phyloP scores from a whole-genome alignment of 2,329 filamentous ascomycete species.

The Aspergillus oerlinghausenensis region DNA sequence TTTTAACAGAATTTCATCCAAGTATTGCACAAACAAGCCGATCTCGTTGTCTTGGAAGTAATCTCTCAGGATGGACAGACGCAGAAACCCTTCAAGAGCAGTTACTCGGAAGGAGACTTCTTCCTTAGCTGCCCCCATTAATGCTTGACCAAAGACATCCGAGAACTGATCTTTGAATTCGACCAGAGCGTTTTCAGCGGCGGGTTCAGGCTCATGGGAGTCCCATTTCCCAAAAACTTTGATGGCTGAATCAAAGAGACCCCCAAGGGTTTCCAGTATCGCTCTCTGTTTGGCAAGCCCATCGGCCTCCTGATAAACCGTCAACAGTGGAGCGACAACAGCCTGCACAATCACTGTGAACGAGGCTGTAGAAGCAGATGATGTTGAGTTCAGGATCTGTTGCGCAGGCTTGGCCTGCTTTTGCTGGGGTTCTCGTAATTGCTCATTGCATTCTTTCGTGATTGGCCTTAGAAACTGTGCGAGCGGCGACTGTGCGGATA shows the following conservation, averaged over 20 bases:
- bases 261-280: slow-evolving; percentile 56
- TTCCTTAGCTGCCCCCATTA: slow-evolving; percentile 50
- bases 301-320: slow-evolving; percentile 57
- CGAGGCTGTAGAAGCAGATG: slow-evolving; percentile 51
- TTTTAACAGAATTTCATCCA: slow-evolving; percentile 58
- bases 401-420: slow-evolving; percentile 64
- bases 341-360: slow-evolving; percentile 54
- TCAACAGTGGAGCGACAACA: slow-evolving; percentile 54
- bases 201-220: slow-evolving; percentile 33
- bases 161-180: slow-evolving; percentile 49
- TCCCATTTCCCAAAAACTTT: slow-evolving; percentile 55
- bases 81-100: slow-evolving; percentile 45
- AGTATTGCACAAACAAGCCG: slow-evolving; percentile 51
- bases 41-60: slow-evolving; percentile 51
- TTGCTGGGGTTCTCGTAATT: slow-evolving; percentile 63
- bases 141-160: slow-evolving; percentile 51
- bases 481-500: slow-evolving; percentile 41
- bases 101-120: slow-evolving; percentile 48
- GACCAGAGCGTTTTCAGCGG: slow-evolving; percentile 40
- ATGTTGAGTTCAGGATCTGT: slow-evolving; percentile 55
- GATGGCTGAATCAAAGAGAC: slow-evolving; percentile 55
- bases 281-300: slow-evolving; percentile 60
- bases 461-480: slow-evolving; percentile 57
- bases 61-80: slow-evolving; percentile 42
- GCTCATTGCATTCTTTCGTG: slow-evolving; percentile 63